Conservation (phyloP, 805 yeast genomes). For the Zygosaccharomyces rouxii region DNA sequence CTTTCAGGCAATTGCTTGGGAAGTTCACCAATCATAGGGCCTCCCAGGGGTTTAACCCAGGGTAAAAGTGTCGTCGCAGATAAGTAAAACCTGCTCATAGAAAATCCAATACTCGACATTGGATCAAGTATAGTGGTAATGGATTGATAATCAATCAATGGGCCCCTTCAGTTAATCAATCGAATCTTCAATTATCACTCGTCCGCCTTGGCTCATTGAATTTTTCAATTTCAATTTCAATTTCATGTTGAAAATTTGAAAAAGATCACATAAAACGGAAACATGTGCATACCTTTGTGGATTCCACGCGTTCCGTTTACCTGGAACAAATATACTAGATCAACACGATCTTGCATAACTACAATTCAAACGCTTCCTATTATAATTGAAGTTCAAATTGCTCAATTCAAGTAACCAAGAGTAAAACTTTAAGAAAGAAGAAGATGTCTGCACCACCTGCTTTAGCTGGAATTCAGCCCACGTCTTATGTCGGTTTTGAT, state of each 20-base stretch:
- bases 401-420: not conserved
- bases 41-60: slow-evolving; percentile 5
- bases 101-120: not conserved
- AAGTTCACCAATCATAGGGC: not conserved
- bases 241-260: not conserved
- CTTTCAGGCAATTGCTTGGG: slow-evolving; percentile 10
- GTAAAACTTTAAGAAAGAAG: too few species aligned
- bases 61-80: slow-evolving; percentile 4
- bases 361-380: not conserved
- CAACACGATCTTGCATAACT: slow-evolving; percentile 2
- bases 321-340: slow-evolving; percentile 4
- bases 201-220: too few species aligned
- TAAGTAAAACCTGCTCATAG: not conserved
- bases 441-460: slow-evolving; percentile 10
- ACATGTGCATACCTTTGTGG: slow-evolving; percentile 3
- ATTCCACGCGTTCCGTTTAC: slow-evolving; percentile 9
- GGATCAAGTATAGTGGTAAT: not conserved
- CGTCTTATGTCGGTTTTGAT: slow-evolving; percentile 90
- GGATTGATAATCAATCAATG: not conserved
- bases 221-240: not conserved
- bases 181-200: not conserved
- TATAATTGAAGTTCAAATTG: not conserved
- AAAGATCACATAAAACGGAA: slow-evolving; percentile 4
- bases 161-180: not conserved
- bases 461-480: slow-evolving; percentile 43